A percentile compares a stretch with the other conserved stretches of the same genome.
Conservation (phyloP, 345 rosid genomes). For the Brassica carinata region DNA sequence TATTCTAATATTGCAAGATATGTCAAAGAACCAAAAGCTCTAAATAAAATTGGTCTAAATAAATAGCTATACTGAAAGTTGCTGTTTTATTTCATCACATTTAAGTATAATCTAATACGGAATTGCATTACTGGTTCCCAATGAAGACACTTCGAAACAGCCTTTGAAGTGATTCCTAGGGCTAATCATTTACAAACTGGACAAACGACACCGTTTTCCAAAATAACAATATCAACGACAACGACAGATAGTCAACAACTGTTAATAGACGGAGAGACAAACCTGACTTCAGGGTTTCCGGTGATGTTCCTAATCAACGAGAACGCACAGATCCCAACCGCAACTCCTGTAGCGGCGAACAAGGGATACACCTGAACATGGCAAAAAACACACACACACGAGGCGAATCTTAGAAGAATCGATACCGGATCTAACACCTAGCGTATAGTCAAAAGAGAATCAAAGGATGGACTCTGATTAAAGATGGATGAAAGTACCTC, state of each 20-base stretch:
- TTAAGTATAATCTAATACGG: not conserved
- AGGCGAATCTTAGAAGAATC: not conserved
- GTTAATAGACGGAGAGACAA: not conserved
- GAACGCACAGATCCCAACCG: constrained; percentile 88
- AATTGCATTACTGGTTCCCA: not conserved
- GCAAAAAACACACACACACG: not conserved
- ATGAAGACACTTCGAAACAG: not conserved
- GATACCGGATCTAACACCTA: constrained; percentile 23
- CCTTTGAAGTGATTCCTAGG: not conserved
- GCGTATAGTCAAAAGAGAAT: constrained; percentile 1
- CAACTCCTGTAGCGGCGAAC: constrained; percentile 85
- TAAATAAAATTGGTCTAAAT: not conserved
- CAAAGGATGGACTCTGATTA: not conserved
- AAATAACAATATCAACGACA: not conserved
- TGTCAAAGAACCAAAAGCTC: not conserved
- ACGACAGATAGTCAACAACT: not conserved
- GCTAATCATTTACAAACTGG: not conserved
- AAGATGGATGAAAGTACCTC: constrained; percentile 50
- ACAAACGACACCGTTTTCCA: constrained; percentile 8
- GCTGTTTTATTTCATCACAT: not conserved
- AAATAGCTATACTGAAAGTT: not conserved
- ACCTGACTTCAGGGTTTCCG: constrained; percentile 99
- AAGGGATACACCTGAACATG: constrained; percentile 76
- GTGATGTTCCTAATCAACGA: constrained; percentile 80
- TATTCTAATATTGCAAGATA: not conserved